Percentiles rank a stretch among this genome's conserved stretches.
Conservation (phyloP, 352 stramenopile species). For the Phytophthora tubulina region DNA sequence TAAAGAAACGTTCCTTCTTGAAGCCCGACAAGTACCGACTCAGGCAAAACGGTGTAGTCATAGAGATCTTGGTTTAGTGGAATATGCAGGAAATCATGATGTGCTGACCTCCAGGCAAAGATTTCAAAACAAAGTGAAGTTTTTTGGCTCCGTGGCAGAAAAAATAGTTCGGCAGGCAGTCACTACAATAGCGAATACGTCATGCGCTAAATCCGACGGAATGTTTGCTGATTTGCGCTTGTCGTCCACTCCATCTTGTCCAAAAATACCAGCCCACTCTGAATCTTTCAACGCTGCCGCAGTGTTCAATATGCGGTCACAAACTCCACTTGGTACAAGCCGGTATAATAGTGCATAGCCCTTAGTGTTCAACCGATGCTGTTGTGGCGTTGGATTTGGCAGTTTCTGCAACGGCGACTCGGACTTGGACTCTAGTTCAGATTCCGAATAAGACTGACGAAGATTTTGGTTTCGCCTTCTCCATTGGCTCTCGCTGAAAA, state of each 20-base stretch:
- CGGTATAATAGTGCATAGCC: no score
- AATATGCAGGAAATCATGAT: background rate
- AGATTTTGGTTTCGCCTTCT: no score
- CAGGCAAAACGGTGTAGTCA: background rate
- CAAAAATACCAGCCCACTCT: background rate
- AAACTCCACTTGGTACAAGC: no score
- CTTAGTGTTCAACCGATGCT: background rate
- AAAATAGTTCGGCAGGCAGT: background rate
- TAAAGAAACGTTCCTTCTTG: background rate
- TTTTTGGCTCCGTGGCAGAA: background rate
- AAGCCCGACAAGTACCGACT: background rate
- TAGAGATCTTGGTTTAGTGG: background rate
- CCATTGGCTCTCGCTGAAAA: no score
- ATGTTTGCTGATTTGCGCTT: background rate
- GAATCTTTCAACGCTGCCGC: background rate
- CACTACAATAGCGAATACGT: background rate
- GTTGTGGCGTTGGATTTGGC: background rate
- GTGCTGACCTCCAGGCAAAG: background rate
- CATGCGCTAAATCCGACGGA: background rate
- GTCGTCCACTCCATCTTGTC: background rate
- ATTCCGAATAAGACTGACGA: background rate
- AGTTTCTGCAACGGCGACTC: background rate
- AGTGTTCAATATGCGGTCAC: no score
- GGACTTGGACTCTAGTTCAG: background rate
- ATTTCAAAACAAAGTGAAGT: background rate